Conservation (phyloP, 148 eudicot species). For the Cornus kousa region DNA sequence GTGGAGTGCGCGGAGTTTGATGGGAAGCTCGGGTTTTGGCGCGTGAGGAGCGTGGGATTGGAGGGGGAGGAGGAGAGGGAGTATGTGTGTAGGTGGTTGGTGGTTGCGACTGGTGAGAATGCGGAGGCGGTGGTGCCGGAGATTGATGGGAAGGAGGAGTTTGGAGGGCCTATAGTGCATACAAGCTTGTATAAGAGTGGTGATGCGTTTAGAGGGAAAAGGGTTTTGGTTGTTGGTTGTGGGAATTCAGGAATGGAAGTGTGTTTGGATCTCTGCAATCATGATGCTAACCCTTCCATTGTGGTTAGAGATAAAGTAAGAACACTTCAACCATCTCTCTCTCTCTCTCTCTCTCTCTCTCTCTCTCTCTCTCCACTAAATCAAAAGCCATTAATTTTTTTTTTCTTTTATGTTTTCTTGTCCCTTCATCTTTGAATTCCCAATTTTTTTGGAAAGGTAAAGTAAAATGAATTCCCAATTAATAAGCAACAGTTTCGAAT, state of each 20-base stretch:
- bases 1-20: slow-evolving; percentile 39
- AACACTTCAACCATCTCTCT: not conserved
- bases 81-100: slow-evolving; percentile 44
- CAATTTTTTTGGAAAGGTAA: too few relatives aligned
- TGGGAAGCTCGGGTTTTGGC: slow-evolving; percentile 27
- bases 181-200: slow-evolving; percentile 45
- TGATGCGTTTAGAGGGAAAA: slow-evolving; percentile 22
- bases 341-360: not conserved
- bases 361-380: not conserved
- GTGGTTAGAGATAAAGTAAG: slow-evolving; percentile 47
- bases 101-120: slow-evolving; percentile 59
- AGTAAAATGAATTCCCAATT: not conserved
- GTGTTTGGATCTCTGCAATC: slow-evolving; percentile 48
- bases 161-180: slow-evolving; percentile 40
- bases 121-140: slow-evolving; percentile 47
- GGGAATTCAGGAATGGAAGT: slow-evolving; percentile 64
- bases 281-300: slow-evolving; percentile 40
- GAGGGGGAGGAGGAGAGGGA: slow-evolving; percentile 23
- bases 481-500: not conserved
- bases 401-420: not conserved
- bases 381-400: not conserved
- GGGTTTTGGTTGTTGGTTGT: slow-evolving; percentile 54
- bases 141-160: slow-evolving; percentile 40
- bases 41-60: slow-evolving; percentile 22
- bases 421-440: not conserved